These are phyloP conservation scores for Fusarium algeriense DNA, from an alignment of 2,329 filamentous ascomycete genomes.

Conservation along the genomic window DNA sequence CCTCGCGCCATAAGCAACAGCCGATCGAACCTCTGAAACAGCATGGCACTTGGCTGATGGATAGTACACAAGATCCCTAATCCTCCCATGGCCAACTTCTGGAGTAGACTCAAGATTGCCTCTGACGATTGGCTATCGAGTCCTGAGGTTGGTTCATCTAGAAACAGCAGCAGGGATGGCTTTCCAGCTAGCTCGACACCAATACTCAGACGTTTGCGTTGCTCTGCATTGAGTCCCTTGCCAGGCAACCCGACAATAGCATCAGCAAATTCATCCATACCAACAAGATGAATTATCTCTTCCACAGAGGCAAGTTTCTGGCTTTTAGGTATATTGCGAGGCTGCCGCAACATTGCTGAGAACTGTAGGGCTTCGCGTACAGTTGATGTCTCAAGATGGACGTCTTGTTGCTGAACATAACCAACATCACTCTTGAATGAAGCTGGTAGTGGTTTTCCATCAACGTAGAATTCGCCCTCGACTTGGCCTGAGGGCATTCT, in stretches of 20 bases:
- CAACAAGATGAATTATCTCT: conserved; percentile 70
- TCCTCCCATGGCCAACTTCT: background rate
- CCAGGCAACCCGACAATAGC: conserved; percentile 74
- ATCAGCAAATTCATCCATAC: conserved; percentile 75
- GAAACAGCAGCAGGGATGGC: conserved; percentile 69
- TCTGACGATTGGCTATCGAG: conserved; percentile 11
- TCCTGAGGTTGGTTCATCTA: conserved; percentile 67
- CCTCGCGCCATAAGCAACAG: conserved; percentile 73
- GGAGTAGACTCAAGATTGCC: conserved; percentile 1
- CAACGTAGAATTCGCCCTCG: background rate
- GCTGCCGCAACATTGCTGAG: conserved; percentile 68
- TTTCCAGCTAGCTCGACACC: conserved; percentile 69
- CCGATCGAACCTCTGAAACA: conserved; percentile 69
- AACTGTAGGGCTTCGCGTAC: conserved; percentile 67
- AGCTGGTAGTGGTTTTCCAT: background rate
- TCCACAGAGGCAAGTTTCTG: conserved; percentile 73
- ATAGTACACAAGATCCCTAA: conserved; percentile 65
- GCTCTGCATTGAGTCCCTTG: conserved; percentile 70
- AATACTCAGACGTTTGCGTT: conserved; percentile 72
- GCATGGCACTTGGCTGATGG: conserved; percentile 66
- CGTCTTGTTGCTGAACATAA: conserved; percentile 12
- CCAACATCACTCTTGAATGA: conserved; percentile 3
- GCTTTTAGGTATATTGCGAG: conserved; percentile 56
- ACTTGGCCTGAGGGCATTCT: background rate
- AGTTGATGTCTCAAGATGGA: conserved; percentile 67